Conservation (phyloP, 2,329 filamentous ascomycete species). For the Colletotrichum lentis region DNA sequence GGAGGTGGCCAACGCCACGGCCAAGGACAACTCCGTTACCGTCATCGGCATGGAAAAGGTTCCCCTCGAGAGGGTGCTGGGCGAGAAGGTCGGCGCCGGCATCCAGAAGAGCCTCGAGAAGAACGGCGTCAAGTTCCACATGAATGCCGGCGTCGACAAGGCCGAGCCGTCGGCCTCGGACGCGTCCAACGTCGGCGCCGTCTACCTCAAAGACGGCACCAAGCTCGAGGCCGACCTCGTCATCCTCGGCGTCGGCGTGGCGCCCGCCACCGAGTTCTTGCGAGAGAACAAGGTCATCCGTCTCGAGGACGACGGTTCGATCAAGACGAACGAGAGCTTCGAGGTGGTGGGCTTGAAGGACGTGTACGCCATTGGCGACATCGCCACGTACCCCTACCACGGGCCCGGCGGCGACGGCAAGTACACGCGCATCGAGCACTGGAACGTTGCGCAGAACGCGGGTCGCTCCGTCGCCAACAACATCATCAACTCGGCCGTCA, state of each 20-base stretch:
- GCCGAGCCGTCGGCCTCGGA: constrained; percentile 76
- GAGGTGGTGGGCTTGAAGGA: constrained; percentile 77
- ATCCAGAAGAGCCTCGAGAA: constrained; percentile 83
- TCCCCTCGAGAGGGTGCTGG: constrained; percentile 87
- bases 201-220: constrained; percentile 87
- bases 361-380: constrained; percentile 94
- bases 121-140: constrained; percentile 87
- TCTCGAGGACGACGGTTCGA: constrained; percentile 84
- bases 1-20: constrained; percentile 88
- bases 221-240: constrained; percentile 86
- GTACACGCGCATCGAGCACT: constrained; percentile 89
- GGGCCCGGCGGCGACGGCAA: constrained; percentile 83
- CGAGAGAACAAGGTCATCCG: constrained; percentile 73
- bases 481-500: constrained; percentile 72
- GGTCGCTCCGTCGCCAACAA: constrained; percentile 81
- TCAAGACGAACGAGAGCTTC: constrained; percentile 83
- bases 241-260: constrained; percentile 88
- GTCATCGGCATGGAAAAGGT: constrained; percentile 88
- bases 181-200: constrained; percentile 76
- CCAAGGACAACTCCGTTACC: constrained; percentile 82
- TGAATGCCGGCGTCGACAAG: constrained; percentile 82
- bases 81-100: constrained; percentile 79
- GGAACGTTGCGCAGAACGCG: constrained; percentile 96
- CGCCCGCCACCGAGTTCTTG: constrained; percentile 84
- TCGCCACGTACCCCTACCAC: constrained; percentile 92